Percentiles rank a stretch among this genome's conserved stretches.
Evolutionary conservation across 2,329 filamentous ascomycete species (phyloP).

Genomic region (Rhinocladiella mackenziei): DNA sequence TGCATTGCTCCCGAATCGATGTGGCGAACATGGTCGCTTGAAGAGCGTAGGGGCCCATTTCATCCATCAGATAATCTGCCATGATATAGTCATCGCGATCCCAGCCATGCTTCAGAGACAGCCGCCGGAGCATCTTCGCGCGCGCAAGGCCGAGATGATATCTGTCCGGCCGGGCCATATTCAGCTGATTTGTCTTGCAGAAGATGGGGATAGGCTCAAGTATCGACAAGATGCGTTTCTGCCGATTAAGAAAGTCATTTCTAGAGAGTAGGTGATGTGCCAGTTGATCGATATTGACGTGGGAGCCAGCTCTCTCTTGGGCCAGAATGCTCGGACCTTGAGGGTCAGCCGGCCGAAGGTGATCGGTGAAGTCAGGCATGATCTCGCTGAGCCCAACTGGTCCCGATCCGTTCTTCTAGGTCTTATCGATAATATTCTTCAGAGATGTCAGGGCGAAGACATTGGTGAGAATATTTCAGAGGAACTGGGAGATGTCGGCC

Average conservation of each 20-base stretch:
- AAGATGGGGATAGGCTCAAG: slow-evolving; percentile 48
- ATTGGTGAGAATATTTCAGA: not conserved
- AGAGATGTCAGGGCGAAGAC: no score
- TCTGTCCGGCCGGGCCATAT: slow-evolving; percentile 49
- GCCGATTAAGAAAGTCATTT: slow-evolving; percentile 48
- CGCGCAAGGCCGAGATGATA: slow-evolving; percentile 52
- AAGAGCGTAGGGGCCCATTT: slow-evolving; percentile 50
- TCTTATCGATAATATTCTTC: no score
- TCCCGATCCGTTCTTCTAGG: no score
- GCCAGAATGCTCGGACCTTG: slow-evolving; percentile 46
- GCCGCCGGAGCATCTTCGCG: slow-evolving; percentile 48
- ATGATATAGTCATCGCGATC: slow-evolving; percentile 49
- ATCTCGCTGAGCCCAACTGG: no score
- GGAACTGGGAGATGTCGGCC: not conserved
- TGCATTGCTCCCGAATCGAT: slow-evolving; percentile 50
- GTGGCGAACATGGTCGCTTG: slow-evolving; percentile 51
- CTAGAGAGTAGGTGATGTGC: slow-evolving; percentile 45
- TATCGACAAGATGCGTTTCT: slow-evolving; percentile 45
- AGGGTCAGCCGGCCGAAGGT: slow-evolving; percentile 45
- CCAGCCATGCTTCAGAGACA: slow-evolving; percentile 47
- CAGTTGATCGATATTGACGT: slow-evolving; percentile 43
- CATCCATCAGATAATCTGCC: slow-evolving; percentile 51
- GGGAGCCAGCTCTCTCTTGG: slow-evolving; percentile 44
- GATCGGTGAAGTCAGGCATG: slow-evolving; percentile 48
- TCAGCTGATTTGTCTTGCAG: slow-evolving; percentile 48